A percentile compares a stretch with the other conserved stretches of the same genome.
Conservation (phyloP, 345 rosid genomes). For the Balakata baccata region DNA sequence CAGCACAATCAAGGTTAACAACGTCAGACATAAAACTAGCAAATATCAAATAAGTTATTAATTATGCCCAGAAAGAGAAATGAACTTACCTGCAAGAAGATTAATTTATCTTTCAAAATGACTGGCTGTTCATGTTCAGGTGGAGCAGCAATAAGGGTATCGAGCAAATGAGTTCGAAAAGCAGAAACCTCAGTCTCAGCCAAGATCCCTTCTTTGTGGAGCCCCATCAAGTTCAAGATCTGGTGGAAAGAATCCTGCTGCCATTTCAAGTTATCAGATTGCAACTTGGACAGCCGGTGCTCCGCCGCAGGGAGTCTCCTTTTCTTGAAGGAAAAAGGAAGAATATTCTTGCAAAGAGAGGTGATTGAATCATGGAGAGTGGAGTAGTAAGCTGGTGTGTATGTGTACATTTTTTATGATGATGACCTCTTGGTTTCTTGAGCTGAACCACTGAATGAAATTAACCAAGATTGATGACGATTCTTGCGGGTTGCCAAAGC, state of each 20-base stretch:
- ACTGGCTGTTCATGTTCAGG: slow-evolving; percentile 46
- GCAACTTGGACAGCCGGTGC: slow-evolving; percentile 52
- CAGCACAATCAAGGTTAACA: too few species aligned
- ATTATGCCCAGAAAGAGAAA: background rate
- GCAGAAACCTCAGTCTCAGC: slow-evolving; percentile 51
- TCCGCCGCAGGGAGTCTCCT: slow-evolving; percentile 46
- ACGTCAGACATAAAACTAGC: too few species aligned
- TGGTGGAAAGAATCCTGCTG: slow-evolving; percentile 78
- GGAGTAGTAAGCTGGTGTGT: slow-evolving; percentile 75
- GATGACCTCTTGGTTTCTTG: slow-evolving; percentile 4
- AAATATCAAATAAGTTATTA: background rate
- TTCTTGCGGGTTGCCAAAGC: slow-evolving; percentile 31
- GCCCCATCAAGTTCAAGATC: slow-evolving; percentile 65
- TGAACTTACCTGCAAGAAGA: slow-evolving; percentile 60
- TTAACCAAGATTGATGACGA: slow-evolving; percentile 9
- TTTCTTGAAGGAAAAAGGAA: slow-evolving; percentile 70
- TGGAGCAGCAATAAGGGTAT: slow-evolving; percentile 55
- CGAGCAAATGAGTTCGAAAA: slow-evolving; percentile 57
- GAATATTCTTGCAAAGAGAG: slow-evolving; percentile 68
- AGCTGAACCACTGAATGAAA: slow-evolving; percentile 12
- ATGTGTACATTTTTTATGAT: slow-evolving; percentile 36
- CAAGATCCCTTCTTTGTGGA: slow-evolving; percentile 64
- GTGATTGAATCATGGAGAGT: slow-evolving; percentile 71
- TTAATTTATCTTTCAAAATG: slow-evolving; percentile 57
- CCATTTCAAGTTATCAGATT: slow-evolving; percentile 78